A percentile compares a stretch with the other conserved stretches of the same genome.
phyloP scores from a whole-genome alignment of 2,329 filamentous ascomycete genomes.

The Sporothrix protearum region DNA sequence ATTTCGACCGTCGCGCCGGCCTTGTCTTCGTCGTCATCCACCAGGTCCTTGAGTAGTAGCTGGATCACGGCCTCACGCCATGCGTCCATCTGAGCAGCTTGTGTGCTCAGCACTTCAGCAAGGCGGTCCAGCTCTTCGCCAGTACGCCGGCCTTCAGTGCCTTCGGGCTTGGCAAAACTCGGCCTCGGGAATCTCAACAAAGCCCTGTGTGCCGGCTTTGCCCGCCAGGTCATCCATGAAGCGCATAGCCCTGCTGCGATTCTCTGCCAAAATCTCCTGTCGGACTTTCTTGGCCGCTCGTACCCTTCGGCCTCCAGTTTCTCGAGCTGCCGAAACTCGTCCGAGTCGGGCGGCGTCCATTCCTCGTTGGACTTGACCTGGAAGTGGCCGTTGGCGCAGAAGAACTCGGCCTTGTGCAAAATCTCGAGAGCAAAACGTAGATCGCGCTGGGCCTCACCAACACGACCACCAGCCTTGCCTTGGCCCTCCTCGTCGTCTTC shows the following conservation, averaged over 20 bases:
- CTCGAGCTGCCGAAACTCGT: constrained; percentile 63
- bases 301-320: constrained; percentile 70
- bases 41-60: constrained; percentile 67
- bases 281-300: constrained; percentile 74
- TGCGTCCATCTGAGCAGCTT: constrained; percentile 66
- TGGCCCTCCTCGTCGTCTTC: constrained; percentile 37
- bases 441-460: constrained; percentile 60
- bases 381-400: constrained; percentile 76
- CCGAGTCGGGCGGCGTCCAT: constrained; percentile 62
- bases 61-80: constrained; percentile 73
- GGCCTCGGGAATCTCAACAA: constrained; percentile 63
- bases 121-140: constrained; percentile 65
- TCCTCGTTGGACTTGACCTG: constrained; percentile 72
- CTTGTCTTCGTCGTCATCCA: constrained; percentile 77
- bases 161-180: constrained; percentile 49
- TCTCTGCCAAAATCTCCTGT: constrained; percentile 68
- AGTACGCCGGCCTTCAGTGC: constrained; percentile 68
- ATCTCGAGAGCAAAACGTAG: constrained; percentile 73
- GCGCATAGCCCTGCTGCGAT: constrained; percentile 53
- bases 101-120: constrained; percentile 63
- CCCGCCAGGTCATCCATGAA: constrained; percentile 61
- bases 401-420: constrained; percentile 79
- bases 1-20: constrained; percentile 56
- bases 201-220: constrained; percentile 50
- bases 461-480: constrained; percentile 38